Conservation (phyloP, 208 protist species). For the Porcisia hertigi region DNA sequence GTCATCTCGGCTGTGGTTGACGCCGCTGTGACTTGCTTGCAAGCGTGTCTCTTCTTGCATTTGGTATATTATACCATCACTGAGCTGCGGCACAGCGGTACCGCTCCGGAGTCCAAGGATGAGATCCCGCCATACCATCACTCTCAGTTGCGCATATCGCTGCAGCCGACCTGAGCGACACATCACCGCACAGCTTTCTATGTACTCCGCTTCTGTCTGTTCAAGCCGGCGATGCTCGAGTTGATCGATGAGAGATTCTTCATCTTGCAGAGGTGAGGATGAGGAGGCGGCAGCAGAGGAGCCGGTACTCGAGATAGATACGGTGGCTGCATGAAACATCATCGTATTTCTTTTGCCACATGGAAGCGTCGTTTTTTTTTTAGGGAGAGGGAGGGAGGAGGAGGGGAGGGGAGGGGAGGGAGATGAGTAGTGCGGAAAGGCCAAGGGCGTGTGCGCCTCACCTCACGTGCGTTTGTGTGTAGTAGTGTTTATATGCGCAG, state of each 20-base stretch:
- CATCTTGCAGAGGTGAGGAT: conserved; percentile 9
- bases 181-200: conserved; percentile 32
- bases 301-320: conserved; percentile 2
- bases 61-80: conserved; percentile 38
- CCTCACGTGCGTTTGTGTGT: conserved; percentile 1
- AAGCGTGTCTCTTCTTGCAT: conserved; percentile 22
- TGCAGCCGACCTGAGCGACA: conserved; percentile 40
- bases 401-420: not conserved
- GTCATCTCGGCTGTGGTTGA: conserved; percentile 16
- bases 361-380: not conserved
- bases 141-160: conserved; percentile 40
- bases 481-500: not conserved
- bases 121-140: conserved; percentile 57
- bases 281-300: not conserved
- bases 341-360: not conserved
- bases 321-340: not conserved
- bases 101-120: conserved; percentile 33
- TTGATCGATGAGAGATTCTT: conserved; percentile 16
- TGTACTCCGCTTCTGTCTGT: conserved; percentile 35
- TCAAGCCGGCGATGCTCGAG: conserved; percentile 18
- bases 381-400: not conserved
- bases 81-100: conserved; percentile 39
- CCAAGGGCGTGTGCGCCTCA: not conserved
- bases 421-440: not conserved
- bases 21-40: conserved; percentile 4